phyloP scores from a whole-genome alignment of 441 rosid species.

The Erodium moschatum region DNA sequence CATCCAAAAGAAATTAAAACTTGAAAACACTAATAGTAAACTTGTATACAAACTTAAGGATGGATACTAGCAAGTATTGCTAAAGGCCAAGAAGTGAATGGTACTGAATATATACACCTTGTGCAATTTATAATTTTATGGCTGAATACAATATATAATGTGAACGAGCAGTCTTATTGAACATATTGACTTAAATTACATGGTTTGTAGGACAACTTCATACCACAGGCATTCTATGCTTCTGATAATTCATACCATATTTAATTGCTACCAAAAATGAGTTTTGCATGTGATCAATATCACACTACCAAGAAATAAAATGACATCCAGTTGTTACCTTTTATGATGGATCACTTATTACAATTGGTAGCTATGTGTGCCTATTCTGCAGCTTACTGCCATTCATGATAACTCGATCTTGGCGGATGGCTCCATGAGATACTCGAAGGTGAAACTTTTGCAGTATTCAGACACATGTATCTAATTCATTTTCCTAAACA shows the following conservation, averaged over 20 bases:
- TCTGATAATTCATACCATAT: neutral
- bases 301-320: neutral
- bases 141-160: neutral
- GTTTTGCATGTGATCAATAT: neutral
- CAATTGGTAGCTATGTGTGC: too few relatives aligned
- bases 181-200: neutral
- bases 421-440: too few relatives aligned
- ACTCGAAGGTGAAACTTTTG: too few relatives aligned
- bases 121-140: neutral
- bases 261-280: neutral
- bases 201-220: neutral
- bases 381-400: too few relatives aligned
- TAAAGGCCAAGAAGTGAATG: neutral
- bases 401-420: too few relatives aligned
- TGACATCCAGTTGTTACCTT: neutral
- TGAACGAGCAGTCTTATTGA: neutral
- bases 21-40: constrained; percentile 7
- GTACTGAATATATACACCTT: neutral
- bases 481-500: too few relatives aligned
- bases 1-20: constrained; percentile 23
- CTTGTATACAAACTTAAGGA: constrained; percentile 1
- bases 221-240: neutral
- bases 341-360: too few relatives aligned
- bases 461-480: too few relatives aligned
- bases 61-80: neutral